Evolutionary conservation across 768 basidiomycete genomes (phyloP).

Genomic region (Leccinum boreale): DNA sequence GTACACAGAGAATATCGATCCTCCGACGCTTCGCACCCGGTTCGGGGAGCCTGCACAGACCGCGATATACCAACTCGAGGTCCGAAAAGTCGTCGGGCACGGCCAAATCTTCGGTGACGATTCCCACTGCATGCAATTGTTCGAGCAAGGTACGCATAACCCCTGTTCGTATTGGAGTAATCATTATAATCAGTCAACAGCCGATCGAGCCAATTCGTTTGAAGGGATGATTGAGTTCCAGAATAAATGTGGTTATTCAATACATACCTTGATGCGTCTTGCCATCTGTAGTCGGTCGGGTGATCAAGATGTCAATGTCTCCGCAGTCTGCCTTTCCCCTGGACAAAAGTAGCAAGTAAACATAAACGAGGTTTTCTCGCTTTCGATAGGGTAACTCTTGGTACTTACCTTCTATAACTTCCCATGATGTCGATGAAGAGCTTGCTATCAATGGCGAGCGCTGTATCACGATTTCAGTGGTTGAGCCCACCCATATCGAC

Average conservation of each 20-base stretch:
- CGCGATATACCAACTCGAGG: constrained; percentile 78
- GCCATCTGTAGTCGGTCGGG: constrained; percentile 69
- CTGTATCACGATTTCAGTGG: constrained; percentile 35
- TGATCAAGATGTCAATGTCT: constrained; percentile 89
- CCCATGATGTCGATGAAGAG: constrained; percentile 88
- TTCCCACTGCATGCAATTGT: constrained; percentile 49
- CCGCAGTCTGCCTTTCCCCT: constrained; percentile 84
- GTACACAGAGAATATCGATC: constrained; percentile 83
- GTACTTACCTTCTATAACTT: constrained; percentile 67
- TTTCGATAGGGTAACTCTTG: neutral
- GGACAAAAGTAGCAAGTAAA: neutral
- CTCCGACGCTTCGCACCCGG: constrained; percentile 53
- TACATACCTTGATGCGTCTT: constrained; percentile 64
- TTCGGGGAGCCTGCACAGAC: constrained; percentile 62
- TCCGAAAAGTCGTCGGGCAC: constrained; percentile 63
- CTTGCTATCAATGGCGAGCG: constrained; percentile 64
- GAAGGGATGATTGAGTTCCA: neutral
- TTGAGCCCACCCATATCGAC: neutral
- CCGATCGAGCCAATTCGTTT: neutral
- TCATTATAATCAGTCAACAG: neutral
- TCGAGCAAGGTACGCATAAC: constrained; percentile 58
- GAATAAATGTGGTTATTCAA: neutral
- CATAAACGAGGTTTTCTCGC: neutral
- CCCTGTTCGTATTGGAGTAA: constrained; percentile 39
- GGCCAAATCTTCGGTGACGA: constrained; percentile 80